Percentiles rank a stretch among this genome's conserved stretches.
Evolutionary conservation across 805 yeast species (phyloP).

Genomic region (Starmerella kuoi): DNA sequence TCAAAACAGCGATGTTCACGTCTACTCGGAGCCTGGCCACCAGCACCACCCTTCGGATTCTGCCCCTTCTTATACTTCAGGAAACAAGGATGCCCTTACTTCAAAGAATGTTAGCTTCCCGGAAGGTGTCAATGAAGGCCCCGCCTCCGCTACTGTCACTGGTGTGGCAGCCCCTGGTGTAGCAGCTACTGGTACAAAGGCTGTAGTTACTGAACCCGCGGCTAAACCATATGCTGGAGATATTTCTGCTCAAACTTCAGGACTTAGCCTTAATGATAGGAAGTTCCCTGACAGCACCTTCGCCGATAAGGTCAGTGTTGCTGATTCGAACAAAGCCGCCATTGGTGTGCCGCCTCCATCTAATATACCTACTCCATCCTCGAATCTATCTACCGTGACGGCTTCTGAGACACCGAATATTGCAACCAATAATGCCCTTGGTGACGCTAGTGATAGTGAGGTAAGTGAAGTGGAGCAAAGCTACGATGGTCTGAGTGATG

Average conservation of each 20-base stretch:
- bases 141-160: neutral
- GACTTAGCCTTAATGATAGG: neutral
- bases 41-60: neutral
- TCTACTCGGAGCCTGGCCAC: neutral
- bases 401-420: neutral
- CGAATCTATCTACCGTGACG: too few species aligned
- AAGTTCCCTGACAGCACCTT: slow-evolving; percentile 15
- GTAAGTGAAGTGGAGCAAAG: slow-evolving; percentile 16
- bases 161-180: neutral
- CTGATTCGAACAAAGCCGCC: neutral
- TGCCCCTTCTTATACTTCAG: neutral
- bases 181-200: neutral
- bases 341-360: neutral
- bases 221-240: neutral
- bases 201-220: neutral
- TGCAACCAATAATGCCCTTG: neutral
- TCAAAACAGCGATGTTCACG: neutral
- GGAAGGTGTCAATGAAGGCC: neutral
- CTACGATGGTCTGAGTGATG: slow-evolving; percentile 2
- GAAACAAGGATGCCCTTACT: neutral
- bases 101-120: neutral
- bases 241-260: neutral
- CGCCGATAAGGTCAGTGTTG: neutral
- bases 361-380: neutral
- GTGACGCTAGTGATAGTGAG: slow-evolving; percentile 13